Percentiles rank a stretch among this genome's conserved stretches.
phyloP scores from a whole-genome alignment of 2,329 filamentous ascomycete genomes.

The Rutstroemia sp. region DNA sequence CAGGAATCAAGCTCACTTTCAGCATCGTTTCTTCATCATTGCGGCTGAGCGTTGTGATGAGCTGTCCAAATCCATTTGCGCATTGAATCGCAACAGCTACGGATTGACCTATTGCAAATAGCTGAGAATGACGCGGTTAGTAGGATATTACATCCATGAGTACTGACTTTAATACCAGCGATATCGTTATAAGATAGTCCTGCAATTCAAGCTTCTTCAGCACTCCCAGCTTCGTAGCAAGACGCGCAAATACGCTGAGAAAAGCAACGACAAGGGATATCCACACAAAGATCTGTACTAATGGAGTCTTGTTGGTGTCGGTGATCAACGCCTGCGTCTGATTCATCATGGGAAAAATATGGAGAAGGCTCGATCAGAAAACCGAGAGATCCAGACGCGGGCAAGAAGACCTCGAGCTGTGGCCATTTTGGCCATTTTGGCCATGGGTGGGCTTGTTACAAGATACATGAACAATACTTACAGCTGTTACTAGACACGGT shows the following conservation, averaged over 20 bases:
- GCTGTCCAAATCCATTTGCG: constrained; percentile 7
- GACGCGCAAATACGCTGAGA: not conserved
- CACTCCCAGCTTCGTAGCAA: not conserved
- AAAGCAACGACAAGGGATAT: not conserved
- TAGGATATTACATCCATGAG: not conserved
- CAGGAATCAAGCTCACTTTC: not conserved
- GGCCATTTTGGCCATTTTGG: not conserved
- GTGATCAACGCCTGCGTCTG: not conserved
- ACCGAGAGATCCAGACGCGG: not conserved
- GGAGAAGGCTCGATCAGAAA: too few species aligned
- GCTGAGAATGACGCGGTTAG: not conserved
- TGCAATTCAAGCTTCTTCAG: not conserved
- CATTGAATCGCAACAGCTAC: constrained; percentile 2
- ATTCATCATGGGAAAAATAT: too few species aligned
- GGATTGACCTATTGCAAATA: constrained; percentile 2
- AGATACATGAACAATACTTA: not conserved
- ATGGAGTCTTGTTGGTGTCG: not conserved
- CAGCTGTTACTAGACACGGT: too few species aligned
- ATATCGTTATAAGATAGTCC: not conserved
- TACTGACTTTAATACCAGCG: not conserved
- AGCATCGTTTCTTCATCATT: not conserved
- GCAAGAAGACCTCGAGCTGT: not conserved
- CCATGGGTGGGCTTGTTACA: not conserved
- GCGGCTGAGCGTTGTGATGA: not conserved
- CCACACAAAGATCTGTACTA: not conserved